phyloP scores from a whole-genome alignment of 306 rosid species.

The Delonix regia region DNA sequence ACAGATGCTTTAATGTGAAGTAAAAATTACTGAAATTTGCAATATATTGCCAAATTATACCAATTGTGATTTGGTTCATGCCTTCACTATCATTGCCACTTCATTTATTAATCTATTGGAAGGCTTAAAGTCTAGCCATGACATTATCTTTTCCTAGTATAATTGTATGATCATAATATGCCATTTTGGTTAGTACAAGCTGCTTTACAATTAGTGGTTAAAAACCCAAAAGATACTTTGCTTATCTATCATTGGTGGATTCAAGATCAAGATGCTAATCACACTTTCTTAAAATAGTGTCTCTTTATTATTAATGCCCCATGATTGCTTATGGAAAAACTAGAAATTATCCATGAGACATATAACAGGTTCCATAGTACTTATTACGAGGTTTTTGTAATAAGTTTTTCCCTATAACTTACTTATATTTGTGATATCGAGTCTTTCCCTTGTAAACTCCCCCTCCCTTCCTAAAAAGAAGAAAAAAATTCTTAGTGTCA shows the following conservation, averaged over 20 bases:
- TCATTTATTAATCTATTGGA: slow-evolving; percentile 7
- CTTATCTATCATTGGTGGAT: not conserved
- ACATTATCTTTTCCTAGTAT: not conserved
- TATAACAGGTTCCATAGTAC: not conserved
- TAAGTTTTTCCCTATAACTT: too few species aligned
- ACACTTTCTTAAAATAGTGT: not conserved
- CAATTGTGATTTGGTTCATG: slow-evolving; percentile 11
- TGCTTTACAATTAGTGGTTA: too few species aligned
- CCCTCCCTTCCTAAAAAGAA: too few species aligned
- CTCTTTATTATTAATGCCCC: not conserved
- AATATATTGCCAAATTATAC: not conserved
- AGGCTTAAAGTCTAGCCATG: slow-evolving; percentile 19
- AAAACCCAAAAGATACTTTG: not conserved
- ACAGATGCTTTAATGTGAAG: slow-evolving; percentile 8
- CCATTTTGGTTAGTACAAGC: not conserved
- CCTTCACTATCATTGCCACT: not conserved
- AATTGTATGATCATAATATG: not conserved
- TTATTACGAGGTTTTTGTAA: not conserved
- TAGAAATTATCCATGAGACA: not conserved
- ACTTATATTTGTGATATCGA: not conserved
- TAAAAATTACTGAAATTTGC: slow-evolving; percentile 3
- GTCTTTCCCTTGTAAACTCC: too few species aligned
- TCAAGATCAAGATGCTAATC: not conserved
- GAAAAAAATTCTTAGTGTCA: not conserved
- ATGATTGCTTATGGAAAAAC: not conserved